Percentiles rank a stretch among this genome's conserved stretches.
These are phyloP conservation scores for Tricholomella constricta DNA, from an alignment of 768 basidiomycete species.

Conservation along the genomic window DNA sequence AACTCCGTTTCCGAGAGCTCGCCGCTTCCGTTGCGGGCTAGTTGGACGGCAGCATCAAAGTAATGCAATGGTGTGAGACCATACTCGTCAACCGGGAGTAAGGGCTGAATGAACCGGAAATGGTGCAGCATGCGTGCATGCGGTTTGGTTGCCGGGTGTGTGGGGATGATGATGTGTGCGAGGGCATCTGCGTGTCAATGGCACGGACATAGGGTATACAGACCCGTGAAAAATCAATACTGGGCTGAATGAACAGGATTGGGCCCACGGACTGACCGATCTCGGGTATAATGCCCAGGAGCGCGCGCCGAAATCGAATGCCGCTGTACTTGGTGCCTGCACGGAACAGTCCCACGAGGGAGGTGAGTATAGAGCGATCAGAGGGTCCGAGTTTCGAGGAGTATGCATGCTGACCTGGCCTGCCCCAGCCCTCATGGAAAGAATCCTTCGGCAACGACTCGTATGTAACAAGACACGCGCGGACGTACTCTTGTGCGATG, in stretches of 20 bases:
- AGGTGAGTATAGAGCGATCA: neutral
- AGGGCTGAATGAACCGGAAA: conserved; percentile 73
- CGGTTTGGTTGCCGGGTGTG: conserved; percentile 68
- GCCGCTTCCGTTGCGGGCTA: conserved; percentile 59
- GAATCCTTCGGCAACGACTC: conserved; percentile 70
- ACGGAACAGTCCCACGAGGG: neutral
- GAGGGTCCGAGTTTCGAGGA: neutral
- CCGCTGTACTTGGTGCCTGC: conserved; percentile 62
- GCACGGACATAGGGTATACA: conserved; percentile 1
- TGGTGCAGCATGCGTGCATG: conserved; percentile 79
- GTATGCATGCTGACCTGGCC: conserved; percentile 50
- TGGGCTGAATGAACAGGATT: conserved; percentile 11
- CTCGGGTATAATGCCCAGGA: conserved; percentile 70
- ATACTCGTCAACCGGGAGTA: conserved; percentile 59
- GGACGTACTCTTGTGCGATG: conserved; percentile 74
- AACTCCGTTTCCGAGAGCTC: conserved; percentile 74
- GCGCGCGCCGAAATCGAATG: conserved; percentile 61
- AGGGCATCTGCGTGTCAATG: conserved; percentile 52
- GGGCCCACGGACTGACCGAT: conserved; percentile 53
- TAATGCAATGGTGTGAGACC: conserved; percentile 72
- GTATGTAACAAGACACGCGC: conserved; percentile 69
- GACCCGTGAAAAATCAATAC: neutral
- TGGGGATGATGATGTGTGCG: conserved; percentile 73
- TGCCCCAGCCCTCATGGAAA: conserved; percentile 75
- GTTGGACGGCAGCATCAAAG: conserved; percentile 76